Evolutionary conservation across 2,329 filamentous ascomycete species (phyloP).

Genomic region (Cercospora citrullina): DNA sequence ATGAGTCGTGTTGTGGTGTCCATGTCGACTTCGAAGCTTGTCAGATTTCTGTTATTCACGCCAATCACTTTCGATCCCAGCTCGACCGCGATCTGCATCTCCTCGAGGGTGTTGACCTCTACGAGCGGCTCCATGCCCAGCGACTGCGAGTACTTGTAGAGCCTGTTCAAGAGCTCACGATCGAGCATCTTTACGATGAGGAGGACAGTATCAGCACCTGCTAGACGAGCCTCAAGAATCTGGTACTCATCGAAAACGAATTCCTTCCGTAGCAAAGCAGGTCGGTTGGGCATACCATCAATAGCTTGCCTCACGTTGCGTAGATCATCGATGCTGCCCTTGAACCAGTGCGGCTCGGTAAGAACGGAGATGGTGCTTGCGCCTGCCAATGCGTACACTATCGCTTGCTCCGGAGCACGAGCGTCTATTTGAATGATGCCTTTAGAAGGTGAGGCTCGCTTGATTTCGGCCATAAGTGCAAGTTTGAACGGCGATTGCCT

Average conservation of each 20-base stretch:
- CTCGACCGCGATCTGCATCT: slow-evolving; percentile 85
- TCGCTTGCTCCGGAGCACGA: slow-evolving; percentile 85
- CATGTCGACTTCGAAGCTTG: slow-evolving; percentile 95
- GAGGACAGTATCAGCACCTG: slow-evolving; percentile 90
- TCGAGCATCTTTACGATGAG: slow-evolving; percentile 99
- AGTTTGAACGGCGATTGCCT: slow-evolving; percentile 81
- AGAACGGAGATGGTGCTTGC: slow-evolving; percentile 98
- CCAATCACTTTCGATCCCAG: slow-evolving; percentile 90
- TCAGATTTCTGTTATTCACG: slow-evolving; percentile 95
- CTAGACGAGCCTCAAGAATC: slow-evolving; percentile 88
- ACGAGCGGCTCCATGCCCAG: slow-evolving; percentile 97
- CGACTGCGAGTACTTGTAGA: slow-evolving; percentile 86
- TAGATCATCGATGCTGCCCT: slow-evolving; percentile 93
- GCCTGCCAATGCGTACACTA: slow-evolving; percentile 87
- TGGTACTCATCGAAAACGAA: slow-evolving; percentile 99
- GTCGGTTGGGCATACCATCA: slow-evolving; percentile 87
- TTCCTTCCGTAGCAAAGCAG: slow-evolving; percentile 89
- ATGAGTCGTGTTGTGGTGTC: slow-evolving; percentile 66
- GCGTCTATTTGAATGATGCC: slow-evolving; percentile 86
- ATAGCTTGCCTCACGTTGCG: slow-evolving; percentile 82
- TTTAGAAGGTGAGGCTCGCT: slow-evolving; percentile 93
- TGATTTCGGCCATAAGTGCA: slow-evolving; percentile 96
- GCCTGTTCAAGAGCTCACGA: slow-evolving; percentile 65
- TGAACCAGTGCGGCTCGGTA: slow-evolving; percentile 98
- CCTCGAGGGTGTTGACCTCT: slow-evolving; percentile 90